Evolutionary conservation across 257 asterid genomes (phyloP).

Genomic region (Nicotiana noctiflora): DNA sequence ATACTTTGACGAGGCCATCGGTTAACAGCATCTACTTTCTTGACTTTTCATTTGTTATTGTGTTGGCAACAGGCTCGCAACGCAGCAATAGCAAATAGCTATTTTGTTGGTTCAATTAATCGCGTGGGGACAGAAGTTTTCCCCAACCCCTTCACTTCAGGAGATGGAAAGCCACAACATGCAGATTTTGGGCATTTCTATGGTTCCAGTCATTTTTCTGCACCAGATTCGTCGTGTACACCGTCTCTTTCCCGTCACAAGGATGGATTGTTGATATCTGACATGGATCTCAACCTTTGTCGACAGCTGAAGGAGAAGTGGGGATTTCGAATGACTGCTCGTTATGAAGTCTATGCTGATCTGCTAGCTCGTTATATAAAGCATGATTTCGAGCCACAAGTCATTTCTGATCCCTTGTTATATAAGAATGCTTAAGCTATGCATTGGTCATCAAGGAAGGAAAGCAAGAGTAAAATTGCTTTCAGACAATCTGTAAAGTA

Average conservation of each 20-base stretch:
- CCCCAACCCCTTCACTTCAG: slow-evolving; percentile 88
- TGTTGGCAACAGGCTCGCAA: slow-evolving; percentile 67
- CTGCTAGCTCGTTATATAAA: slow-evolving; percentile 55
- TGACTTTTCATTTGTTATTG: slow-evolving; percentile 10
- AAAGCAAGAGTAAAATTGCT: neutral
- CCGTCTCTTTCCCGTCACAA: slow-evolving; percentile 72
- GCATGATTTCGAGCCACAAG: slow-evolving; percentile 87
- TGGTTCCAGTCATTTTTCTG: slow-evolving; percentile 85
- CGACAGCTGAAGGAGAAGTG: slow-evolving; percentile 90
- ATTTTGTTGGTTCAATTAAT: slow-evolving; percentile 77
- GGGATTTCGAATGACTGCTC: slow-evolving; percentile 95
- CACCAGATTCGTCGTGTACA: slow-evolving; percentile 92
- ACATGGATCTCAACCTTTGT: slow-evolving; percentile 85
- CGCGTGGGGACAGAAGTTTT: slow-evolving; percentile 89
- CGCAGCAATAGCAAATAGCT: slow-evolving; percentile 91
- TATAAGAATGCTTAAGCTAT: slow-evolving; percentile 29
- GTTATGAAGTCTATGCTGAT: slow-evolving; percentile 69
- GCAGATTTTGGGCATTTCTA: slow-evolving; percentile 89
- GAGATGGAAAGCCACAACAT: slow-evolving; percentile 90
- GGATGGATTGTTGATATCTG: slow-evolving; percentile 73
- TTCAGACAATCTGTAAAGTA: neutral
- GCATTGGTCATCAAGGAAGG: neutral
- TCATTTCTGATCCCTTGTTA: slow-evolving; percentile 65
- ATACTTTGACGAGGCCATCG: neutral
- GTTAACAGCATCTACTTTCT: neutral